These are phyloP conservation scores for Oryza coarctata DNA, from an alignment of 176 grass and related monocot genomes.

Conservation along the genomic window DNA sequence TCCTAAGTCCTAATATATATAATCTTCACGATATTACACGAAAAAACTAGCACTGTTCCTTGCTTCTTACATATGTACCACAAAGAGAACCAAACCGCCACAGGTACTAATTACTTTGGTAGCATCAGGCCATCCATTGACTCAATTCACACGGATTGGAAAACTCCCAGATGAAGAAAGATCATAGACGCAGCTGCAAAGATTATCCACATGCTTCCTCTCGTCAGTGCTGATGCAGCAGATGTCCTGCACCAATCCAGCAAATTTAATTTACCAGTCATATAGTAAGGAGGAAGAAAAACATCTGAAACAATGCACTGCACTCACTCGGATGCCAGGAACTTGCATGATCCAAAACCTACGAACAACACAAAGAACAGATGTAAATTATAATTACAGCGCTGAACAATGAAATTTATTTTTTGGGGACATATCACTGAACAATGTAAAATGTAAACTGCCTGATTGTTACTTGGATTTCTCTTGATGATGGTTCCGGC, in stretches of 20 bases:
- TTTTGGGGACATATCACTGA: neutral
- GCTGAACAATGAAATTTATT: neutral
- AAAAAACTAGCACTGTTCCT: neutral
- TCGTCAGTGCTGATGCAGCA: conserved; percentile 1
- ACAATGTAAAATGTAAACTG: neutral
- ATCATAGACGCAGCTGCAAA: conserved; percentile 12
- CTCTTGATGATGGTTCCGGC: conserved; percentile 63
- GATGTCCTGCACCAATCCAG: conserved; percentile 34
- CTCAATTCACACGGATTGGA: neutral
- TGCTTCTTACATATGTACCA: neutral
- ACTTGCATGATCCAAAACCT: conserved; percentile 85
- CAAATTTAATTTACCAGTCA: neutral
- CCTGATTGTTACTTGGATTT: conserved; percentile 71
- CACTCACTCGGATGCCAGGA: conserved; percentile 78
- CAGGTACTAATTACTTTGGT: neutral
- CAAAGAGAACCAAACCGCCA: conserved; percentile 3
- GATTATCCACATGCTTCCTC: neutral
- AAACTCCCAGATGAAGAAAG: conserved; percentile 23
- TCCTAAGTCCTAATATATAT: neutral
- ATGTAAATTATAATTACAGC: neutral
- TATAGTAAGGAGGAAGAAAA: neutral
- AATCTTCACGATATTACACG: neutral
- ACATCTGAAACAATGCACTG: neutral
- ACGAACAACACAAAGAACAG: conserved; percentile 1
- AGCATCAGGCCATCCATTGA: conserved; percentile 11